These are phyloP conservation scores for Trametes punicea DNA, from an alignment of 768 basidiomycete genomes.

Conservation along the genomic window DNA sequence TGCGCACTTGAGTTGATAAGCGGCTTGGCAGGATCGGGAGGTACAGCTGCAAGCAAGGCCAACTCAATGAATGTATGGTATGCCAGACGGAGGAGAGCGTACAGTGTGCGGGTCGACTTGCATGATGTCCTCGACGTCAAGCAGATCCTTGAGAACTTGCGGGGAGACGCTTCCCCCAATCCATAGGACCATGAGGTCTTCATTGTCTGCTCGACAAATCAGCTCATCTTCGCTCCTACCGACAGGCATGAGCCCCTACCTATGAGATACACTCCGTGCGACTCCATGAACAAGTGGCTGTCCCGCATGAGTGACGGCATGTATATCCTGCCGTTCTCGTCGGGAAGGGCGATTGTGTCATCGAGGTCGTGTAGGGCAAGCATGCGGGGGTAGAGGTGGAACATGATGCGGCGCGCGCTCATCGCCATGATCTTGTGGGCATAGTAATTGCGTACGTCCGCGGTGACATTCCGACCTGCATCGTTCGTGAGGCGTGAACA, in stretches of 20 bases:
- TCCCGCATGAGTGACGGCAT: constrained; percentile 79
- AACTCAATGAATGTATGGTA: too few species aligned
- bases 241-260: constrained; percentile 43
- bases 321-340: constrained; percentile 54
- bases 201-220: constrained; percentile 65
- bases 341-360: constrained; percentile 66
- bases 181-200: constrained; percentile 87
- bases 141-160: constrained; percentile 76
- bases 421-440: constrained; percentile 72
- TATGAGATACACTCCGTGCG: constrained; percentile 87
- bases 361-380: constrained; percentile 85
- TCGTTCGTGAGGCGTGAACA: neutral
- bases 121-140: constrained; percentile 78
- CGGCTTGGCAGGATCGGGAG: constrained; percentile 71
- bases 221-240: neutral
- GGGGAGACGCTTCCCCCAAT: constrained; percentile 80
- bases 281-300: constrained; percentile 85
- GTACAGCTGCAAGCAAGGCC: constrained; percentile 14
- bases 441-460: constrained; percentile 90
- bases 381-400: constrained; percentile 83
- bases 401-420: constrained; percentile 66
- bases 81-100: constrained; percentile 20
- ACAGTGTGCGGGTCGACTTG: constrained; percentile 70
- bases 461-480: constrained; percentile 78
- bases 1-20: constrained; percentile 81